Evolutionary conservation across 495 filamentous ascomycete genomes (phyloP).

Genomic region (Emericellopsis terricola): DNA sequence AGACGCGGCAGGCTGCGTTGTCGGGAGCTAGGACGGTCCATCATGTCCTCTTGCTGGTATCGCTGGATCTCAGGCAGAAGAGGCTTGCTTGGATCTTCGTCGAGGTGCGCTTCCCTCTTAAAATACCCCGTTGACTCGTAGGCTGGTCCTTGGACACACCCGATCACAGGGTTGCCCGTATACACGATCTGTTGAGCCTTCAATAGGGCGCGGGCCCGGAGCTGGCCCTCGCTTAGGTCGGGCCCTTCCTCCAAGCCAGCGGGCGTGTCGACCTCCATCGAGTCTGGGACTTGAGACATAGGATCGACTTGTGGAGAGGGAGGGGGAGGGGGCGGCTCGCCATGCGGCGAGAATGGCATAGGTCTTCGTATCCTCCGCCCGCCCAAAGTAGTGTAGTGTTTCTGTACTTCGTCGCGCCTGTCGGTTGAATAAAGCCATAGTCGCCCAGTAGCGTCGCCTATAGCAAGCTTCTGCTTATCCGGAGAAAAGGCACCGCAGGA

Average conservation of each 20-base stretch:
- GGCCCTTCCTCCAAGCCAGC: slow-evolving; percentile 7
- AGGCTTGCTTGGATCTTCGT: slow-evolving; percentile 12
- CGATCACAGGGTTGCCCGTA: slow-evolving; percentile 17
- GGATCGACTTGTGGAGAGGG: slow-evolving; percentile 6
- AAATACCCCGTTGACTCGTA: slow-evolving; percentile 21
- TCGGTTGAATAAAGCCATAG: slow-evolving; percentile 47
- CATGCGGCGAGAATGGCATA: slow-evolving; percentile 22
- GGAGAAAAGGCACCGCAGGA: slow-evolving; percentile 54
- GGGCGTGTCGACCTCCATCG: slow-evolving; percentile 6
- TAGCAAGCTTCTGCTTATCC: slow-evolving; percentile 49
- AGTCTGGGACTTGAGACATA: slow-evolving; percentile 4
- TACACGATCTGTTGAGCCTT: slow-evolving; percentile 10
- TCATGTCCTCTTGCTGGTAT: no score
- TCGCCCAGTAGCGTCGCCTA: slow-evolving; percentile 61
- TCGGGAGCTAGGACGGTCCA: no score
- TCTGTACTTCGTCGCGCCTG: slow-evolving; percentile 11
- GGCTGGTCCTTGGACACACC: slow-evolving; percentile 25
- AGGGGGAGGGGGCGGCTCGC: slow-evolving; percentile 19
- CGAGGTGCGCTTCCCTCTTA: slow-evolving; percentile 19
- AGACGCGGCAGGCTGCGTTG: no score
- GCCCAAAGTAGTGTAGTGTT: slow-evolving; percentile 6
- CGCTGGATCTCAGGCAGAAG: no score
- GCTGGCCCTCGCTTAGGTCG: no score
- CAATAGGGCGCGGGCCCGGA: no score
- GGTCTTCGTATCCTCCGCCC: slow-evolving; percentile 16